Conservation (phyloP, 208 protist genomes). For the Porcisia deanei region DNA sequence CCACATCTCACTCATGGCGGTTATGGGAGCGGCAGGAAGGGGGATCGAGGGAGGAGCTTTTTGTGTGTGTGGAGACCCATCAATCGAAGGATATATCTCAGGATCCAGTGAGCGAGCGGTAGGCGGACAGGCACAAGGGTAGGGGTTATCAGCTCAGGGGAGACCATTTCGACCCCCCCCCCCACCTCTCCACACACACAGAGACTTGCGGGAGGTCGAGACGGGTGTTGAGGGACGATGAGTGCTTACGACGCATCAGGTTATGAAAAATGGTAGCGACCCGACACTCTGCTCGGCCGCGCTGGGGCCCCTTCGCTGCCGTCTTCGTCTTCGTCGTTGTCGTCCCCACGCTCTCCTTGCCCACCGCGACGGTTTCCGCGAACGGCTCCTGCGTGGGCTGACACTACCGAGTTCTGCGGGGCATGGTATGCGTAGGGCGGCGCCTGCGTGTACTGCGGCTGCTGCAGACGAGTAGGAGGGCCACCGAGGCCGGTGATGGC, state of each 20-base stretch:
- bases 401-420: background rate
- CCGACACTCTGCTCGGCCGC: conserved; percentile 26
- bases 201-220: background rate
- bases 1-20: too few species aligned
- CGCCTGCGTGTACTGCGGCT: background rate
- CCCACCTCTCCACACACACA: background rate
- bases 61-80: too few species aligned
- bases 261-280: conserved; percentile 20
- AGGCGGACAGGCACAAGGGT: too few species aligned
- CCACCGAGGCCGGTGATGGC: background rate
- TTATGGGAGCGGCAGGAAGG: too few species aligned
- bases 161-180: too few species aligned
- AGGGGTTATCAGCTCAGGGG: too few species aligned
- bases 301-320: conserved; percentile 10
- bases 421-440: background rate
- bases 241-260: conserved; percentile 3
- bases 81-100: too few species aligned
- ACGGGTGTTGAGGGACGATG: background rate
- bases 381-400: background rate
- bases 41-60: too few species aligned
- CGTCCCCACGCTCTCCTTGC: background rate
- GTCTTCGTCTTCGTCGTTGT: conserved; percentile 1
- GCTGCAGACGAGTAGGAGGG: background rate
- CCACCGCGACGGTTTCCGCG: background rate
- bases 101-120: too few species aligned